phyloP scores from a whole-genome alignment of 495 filamentous ascomycete genomes.

The Podospora comata region DNA sequence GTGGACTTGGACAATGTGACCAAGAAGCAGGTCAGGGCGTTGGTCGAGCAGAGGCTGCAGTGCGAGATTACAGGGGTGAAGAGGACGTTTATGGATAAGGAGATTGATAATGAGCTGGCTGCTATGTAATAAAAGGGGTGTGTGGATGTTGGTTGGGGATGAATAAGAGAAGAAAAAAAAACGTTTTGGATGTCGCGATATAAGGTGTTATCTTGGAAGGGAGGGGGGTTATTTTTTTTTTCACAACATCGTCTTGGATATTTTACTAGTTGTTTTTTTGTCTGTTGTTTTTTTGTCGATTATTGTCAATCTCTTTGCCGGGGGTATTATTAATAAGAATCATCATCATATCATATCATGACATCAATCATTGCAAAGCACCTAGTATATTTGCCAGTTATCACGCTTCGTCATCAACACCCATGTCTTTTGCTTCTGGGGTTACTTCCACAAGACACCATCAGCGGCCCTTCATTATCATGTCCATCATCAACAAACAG shows the following conservation, averaged over 20 bases:
- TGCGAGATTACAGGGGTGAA: conserved; percentile 80
- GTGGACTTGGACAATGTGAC: conserved; percentile 94
- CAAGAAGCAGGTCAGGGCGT: conserved; percentile 92
- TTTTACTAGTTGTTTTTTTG: neutral
- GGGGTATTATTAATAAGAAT: conserved; percentile 5
- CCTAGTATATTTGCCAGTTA: too few relatives aligned
- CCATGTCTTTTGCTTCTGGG: too few relatives aligned
- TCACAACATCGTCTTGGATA: neutral
- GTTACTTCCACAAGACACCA: too few relatives aligned
- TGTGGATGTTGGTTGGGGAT: neutral
- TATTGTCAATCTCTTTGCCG: neutral
- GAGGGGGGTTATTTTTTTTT: conserved; percentile 1
- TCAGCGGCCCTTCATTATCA: too few relatives aligned
- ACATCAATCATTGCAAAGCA: too few relatives aligned
- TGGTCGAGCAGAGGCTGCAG: conserved; percentile 90
- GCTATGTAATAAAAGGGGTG: conserved; percentile 66
- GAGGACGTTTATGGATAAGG: conserved; percentile 76
- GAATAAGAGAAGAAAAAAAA: neutral
- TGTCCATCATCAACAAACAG: too few relatives aligned
- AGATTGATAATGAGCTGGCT: conserved; percentile 90
- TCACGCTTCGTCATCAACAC: too few relatives aligned
- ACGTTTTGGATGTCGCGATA: neutral
- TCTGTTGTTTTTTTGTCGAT: neutral
- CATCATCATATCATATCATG: neutral
- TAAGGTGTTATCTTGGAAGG: neutral